Base-by-base conservation (phyloP, 495 filamentous ascomycete species). In the Terfezia claveryi region DNA sequence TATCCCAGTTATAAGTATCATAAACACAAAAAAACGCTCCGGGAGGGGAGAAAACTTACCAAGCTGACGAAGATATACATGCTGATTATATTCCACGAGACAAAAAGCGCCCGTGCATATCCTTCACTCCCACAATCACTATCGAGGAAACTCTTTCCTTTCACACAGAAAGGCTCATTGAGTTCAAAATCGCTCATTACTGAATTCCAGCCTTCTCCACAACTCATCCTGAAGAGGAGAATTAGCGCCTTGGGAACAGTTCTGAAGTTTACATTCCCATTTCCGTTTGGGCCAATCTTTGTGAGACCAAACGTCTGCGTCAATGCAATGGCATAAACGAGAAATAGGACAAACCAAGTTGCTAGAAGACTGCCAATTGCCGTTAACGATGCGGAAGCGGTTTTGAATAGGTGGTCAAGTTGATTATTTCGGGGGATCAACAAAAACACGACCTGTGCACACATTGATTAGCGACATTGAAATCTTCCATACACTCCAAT, bases 11-110 rank as follows among this genome's bases (percentile, higher is more conserved):
- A 38, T 4, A 17, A 41, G 7, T 23, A 32, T 27, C 20, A 2
- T 27, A 17, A 27, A 16, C 32, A 32, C 27, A 32, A 32, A 7
- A n/a, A 5, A 0, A 32, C 27, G 27, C 27, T 41, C 53, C 27
- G n/a, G 54, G 49, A 4, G 23, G 38, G 37, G 16, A 37, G 17
- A 20, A 8, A 38, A 53, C 62, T 8, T 60, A 65, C 63, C 69
- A 99, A 73, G 64, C 84, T 94, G 61, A 96, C 88, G 61, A 99
- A 99, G 67, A 99, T 91, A 69, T 96, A 99, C 91, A 99, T 96
- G 81, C 89, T 95, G 66, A 96, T 76, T 62, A 99, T 86, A 71
- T 99, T 99, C 91, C 91, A 99, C 10, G 83, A 76, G 56, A 95
- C 85, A 71, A 99, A 96, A 37, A 99, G 72, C 49, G 75, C 74